Evolutionary conservation across 257 asterid species (phyloP).

Genomic region (Verbascum thapsus): DNA sequence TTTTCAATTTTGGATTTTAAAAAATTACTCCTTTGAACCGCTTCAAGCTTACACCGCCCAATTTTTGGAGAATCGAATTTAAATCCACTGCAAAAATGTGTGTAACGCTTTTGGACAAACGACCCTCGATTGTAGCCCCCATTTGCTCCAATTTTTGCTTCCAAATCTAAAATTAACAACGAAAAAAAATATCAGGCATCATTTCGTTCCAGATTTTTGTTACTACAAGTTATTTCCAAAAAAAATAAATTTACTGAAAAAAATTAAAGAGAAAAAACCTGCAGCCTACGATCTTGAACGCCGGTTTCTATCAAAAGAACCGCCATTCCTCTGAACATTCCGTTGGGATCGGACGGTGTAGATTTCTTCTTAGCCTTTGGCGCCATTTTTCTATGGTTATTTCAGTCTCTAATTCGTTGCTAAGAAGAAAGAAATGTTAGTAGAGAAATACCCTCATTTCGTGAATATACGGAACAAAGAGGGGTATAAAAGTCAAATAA

Average conservation of each 20-base stretch:
- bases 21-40: constrained; percentile 56
- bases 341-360: constrained; percentile 76
- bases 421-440: constrained; percentile 16
- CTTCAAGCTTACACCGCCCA: constrained; percentile 47
- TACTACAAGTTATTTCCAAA: not conserved
- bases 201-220: constrained; percentile 18
- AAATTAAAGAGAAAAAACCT: constrained; percentile 43
- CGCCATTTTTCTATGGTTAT: constrained; percentile 55
- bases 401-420: constrained; percentile 10
- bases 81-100: constrained; percentile 71
- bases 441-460: constrained; percentile 2
- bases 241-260: constrained; percentile 3
- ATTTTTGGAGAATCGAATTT: constrained; percentile 44
- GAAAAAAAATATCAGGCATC: not conserved
- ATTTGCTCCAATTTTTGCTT: constrained; percentile 77
- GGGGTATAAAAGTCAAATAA: not conserved
- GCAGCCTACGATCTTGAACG: constrained; percentile 71
- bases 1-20: not conserved
- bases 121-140: constrained; percentile 69
- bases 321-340: constrained; percentile 73
- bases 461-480: not conserved
- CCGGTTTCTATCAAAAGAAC: constrained; percentile 59
- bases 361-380: constrained; percentile 65
- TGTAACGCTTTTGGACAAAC: constrained; percentile 52
- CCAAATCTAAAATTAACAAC: constrained; percentile 65